Base-by-base conservation (phyloP, 75 land plant genomes). In the Chamaecyparis obtusa region DNA sequence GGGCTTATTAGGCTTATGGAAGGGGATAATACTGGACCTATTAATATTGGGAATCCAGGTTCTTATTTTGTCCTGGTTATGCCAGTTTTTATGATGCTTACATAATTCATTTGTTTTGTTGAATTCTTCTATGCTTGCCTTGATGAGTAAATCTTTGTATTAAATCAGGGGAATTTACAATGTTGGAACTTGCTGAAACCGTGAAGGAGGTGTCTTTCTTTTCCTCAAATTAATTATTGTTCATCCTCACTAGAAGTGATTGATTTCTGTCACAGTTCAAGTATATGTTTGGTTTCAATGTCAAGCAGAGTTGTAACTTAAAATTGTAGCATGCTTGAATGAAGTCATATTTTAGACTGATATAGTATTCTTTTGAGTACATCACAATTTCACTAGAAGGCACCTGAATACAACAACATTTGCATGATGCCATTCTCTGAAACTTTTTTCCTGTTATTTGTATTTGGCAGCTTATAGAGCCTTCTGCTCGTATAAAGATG, bases 391-490 rank as follows among this genome's bases (percentile, higher is more conserved):
- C 49, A 27, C 46, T 4, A 43, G 13, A 81, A 81, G 51, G 83
- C 51, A 46, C 49, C 13, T 44, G 44, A 24, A 43, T 43, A 9
- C 11, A 80, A 27, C 27, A 41, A 24, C 27, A 80, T 21, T 80
- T 13, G 32, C 13, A 46, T 46, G 83, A 24, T 81, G 51, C 4
- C 2, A 13, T 81, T 30, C 51, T 46, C 69, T n/a, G n/a, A 81
- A 46, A 24, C 9, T 9, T 43, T 81, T n/a, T 10, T 81, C n/a
- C 32, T 81, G 30, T 24, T 81, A 27, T 51, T 54, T 67, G 43
- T 64, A 8, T 76, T 55, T 84, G 92, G 87, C 95, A 97, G 99
- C 85, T 97, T 57, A 93, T 97, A 48, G 93, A 94, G 55, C 95
- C 96, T 10, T 84, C 88, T 27, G 93, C 92, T 55, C 6, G 89